Base-by-base conservation (phyloP, 2,329 filamentous ascomycete species). In the Apiospora kogelbergensis region DNA sequence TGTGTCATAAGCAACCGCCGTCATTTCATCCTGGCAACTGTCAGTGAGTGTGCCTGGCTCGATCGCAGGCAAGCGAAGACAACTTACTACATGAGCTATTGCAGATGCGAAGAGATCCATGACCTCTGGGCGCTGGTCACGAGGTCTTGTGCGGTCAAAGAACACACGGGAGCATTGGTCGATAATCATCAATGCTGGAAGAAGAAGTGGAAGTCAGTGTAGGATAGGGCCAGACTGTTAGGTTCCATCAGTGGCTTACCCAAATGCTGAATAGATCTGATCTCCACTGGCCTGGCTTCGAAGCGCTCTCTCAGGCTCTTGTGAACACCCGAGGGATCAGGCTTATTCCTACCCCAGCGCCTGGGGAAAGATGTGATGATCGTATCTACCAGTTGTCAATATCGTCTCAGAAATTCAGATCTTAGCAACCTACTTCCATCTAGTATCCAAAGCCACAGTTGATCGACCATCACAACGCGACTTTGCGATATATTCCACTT, bases 341-440 rank as follows among this genome's bases (percentile, higher is more conserved):
- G 88, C 65, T 91, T 91, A 63, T 79, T 79, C 15, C 76, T 72
- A 4, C 79, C 79, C 79, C 79, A 82, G 53, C 81, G 72, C 42
- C 80, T 74, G 3, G 80, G 80, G 67, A 81, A 81, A n/a, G 74
- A 77, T 0, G 80, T 78, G 22, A 81, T 17, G 90, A 80, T 71
- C 90, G 89, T 72, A 90, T 89, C 73, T 90, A 90, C 30, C 91
- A 85, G 70, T 86, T 89, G 71, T 89, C 88, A 5, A 88, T 81
- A 4, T 91, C 78, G 72, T 91, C 89, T n/a, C n/a, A n/a, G n/a
- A n/a, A n/a, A 1, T 86, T 87, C 72, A 90, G 0, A 88, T 72
- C 0, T 85, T 85, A 0, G 86, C 86, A 5, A 86, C 68, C 88
- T 85, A 33, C 86, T 84, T 15, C 80, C 84, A 67, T 87, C 82